Evolutionary conservation across 257 asterid genomes (phyloP), one percentile per base, ranked within the genome.

Genomic region (Solanum bulbocastanum): DNA sequence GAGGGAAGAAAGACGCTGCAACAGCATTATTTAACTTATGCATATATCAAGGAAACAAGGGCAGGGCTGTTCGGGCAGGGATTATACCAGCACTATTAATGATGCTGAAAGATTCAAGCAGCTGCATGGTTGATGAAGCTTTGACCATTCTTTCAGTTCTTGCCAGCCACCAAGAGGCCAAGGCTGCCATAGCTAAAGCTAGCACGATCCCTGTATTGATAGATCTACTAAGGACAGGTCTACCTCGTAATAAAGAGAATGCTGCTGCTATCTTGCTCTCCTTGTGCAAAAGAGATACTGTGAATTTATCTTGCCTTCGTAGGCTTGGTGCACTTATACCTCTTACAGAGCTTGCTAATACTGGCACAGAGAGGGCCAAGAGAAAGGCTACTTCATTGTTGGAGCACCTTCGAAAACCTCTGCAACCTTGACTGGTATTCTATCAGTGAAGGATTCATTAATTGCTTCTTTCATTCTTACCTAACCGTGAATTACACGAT

Each of bases 1-100:
- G 99, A 88, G 99, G 99, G 87, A 97, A 95, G 89, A 97, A 97
- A 90, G 99, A 97, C 68, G 99, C 99, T 40, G 98, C 99, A 27
- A 96, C 99, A 0, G 98, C 99, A 1, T 91, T 97, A 82, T 97
- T 97, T 90, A 97, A 96, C 86, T 87, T 97, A 87, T 97, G 99
- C 85, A 93, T 96, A 75, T 96, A 97, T 91, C 98, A 93, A 15
- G 98, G 98, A 84, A 97, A 97, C 92, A 96, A 96, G 85, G 98
- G 98, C 15, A 88, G 99, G 87, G 99, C 99, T 8, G 94, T 97
- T n/a, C 88, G 98, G 88, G 94, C 98, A 0, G 99, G 99, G 14
- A 93, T 97, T 56, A 92, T 97, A 16, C 79, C 94, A 25, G 94
- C 98, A 1, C 87, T 97, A 42, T 87, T 96, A 37, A 94, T 88